These are phyloP conservation scores for Paspalum vaginatum DNA, from an alignment of 176 grass and related monocot species.

Conservation along the genomic window DNA sequence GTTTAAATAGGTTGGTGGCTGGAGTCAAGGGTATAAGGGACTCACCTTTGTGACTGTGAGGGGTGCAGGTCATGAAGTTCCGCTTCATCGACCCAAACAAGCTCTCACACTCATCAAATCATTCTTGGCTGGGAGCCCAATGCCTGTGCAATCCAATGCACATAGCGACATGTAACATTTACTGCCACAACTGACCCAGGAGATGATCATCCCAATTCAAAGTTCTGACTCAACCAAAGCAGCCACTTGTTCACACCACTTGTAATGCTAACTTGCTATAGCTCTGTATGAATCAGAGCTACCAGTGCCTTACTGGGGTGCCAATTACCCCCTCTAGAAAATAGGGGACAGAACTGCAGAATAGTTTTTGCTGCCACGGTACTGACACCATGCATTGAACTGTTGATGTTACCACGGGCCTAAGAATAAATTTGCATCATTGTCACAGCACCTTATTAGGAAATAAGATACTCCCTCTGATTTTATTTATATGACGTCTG, in stretches of 20 bases:
- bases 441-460: constrained; percentile 10
- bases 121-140: constrained; percentile 79
- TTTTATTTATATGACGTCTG: no score
- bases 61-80: constrained; percentile 94
- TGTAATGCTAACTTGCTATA: constrained; percentile 16
- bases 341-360: neutral
- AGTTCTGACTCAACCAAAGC: neutral
- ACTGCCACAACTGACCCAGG: neutral
- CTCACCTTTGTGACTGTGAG: constrained; percentile 86
- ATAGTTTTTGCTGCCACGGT: constrained; percentile 19
- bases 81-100: constrained; percentile 83
- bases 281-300: constrained; percentile 33
- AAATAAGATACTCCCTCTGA: no score
- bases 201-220: neutral
- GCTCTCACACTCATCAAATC: constrained; percentile 81
- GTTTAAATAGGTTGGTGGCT: constrained; percentile 88
- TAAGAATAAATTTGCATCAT: constrained; percentile 3
- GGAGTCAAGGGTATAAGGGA: constrained; percentile 85
- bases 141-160: constrained; percentile 57
- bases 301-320: neutral
- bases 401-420: constrained; percentile 10
- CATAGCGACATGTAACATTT: constrained; percentile 53
- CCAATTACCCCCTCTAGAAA: neutral
- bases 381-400: neutral
- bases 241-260: neutral